Base-by-base conservation (phyloP, 2,329 filamentous ascomycete genomes). In the Trichoderma koningiopsis region DNA sequence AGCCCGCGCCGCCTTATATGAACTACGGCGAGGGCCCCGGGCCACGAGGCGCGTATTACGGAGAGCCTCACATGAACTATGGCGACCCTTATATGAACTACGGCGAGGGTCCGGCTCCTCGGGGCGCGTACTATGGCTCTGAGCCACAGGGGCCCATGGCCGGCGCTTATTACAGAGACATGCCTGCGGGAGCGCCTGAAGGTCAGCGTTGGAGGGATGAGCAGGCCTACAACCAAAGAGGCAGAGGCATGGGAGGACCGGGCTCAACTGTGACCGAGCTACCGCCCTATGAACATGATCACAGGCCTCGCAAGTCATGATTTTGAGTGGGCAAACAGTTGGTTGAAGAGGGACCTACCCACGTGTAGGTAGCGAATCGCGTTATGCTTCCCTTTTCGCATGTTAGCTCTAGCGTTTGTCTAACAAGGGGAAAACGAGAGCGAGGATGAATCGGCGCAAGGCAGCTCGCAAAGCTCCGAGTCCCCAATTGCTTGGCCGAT, bases 281-380 rank as follows among this genome's bases (percentile, higher is more conserved):
- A 4, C 68, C 68, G 27, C 22, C 68, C 14, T 69, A 69, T 59
- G 61, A 69, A 22, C 61, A 69, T 5, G 68, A 56, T 24, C 43
- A 29, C 13, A 55, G 14, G 24, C 29, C 68, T 13, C 27, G 24
- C 35, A 62, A 68, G 27, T 10, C 29, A 27, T 56, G 66, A 62
- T 29, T 13, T 27, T 22, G 22, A 13, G 8, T 5, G 47, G 40
- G 40, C 6, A 27, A 27, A 43, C 10, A 2, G 11, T 22, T 22
- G 47, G 33, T 35, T 35, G 33, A 35, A 35, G 33, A 35, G 33
- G 33, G 11, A 10, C 33, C 8, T 13, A 13, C 33, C 10, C 4
- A 35, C 5, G 11, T 13, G 33, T 13, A 35, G 2, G 31, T 13
- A 35, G 33, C 13, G 33, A 11, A 35, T 14, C 33, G 11, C 33